A percentile compares a stretch with the other conserved stretches of the same genome.
These are phyloP conservation scores for Suillus variegatus DNA, from an alignment of 768 basidiomycete species.

Conservation along the genomic window DNA sequence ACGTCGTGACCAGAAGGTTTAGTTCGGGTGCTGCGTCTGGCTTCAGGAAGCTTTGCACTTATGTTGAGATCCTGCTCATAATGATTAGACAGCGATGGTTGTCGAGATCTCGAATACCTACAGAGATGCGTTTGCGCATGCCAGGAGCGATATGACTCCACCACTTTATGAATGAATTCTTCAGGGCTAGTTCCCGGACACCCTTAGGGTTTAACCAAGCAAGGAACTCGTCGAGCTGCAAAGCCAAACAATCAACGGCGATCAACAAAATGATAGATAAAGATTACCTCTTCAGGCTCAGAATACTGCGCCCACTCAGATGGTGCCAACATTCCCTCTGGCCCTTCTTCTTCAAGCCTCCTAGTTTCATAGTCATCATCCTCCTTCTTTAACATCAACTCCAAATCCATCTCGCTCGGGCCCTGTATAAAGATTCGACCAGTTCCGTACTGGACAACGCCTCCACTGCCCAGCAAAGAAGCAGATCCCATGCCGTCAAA, in stretches of 20 bases:
- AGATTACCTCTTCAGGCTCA: conserved; percentile 77
- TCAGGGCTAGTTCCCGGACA: conserved; percentile 80
- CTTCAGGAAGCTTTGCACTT: conserved; percentile 73
- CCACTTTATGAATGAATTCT: conserved; percentile 78
- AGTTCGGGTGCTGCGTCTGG: conserved; percentile 74
- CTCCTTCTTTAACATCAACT: conserved; percentile 60
- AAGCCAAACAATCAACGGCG: conserved; percentile 14
- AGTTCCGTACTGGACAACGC: conserved; percentile 80
- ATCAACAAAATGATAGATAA: not conserved
- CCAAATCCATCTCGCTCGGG: conserved; percentile 78
- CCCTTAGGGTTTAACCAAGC: conserved; percentile 94
- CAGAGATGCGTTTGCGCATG: conserved; percentile 71
- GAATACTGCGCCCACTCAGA: conserved; percentile 94
- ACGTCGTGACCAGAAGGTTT: conserved; percentile 64
- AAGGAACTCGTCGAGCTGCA: conserved; percentile 77
- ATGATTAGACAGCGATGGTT: conserved; percentile 13
- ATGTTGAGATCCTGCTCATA: conserved; percentile 63
- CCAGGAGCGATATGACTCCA: conserved; percentile 82
- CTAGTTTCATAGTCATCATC: conserved; percentile 56
- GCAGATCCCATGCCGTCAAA: conserved; percentile 94
- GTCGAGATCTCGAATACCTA: conserved; percentile 39
- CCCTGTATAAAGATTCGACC: conserved; percentile 94
- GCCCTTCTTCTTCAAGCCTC: conserved; percentile 78
- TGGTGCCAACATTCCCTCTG: conserved; percentile 65
- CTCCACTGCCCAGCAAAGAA: conserved; percentile 75